These are phyloP conservation scores for Trichoderma atroviride DNA, from an alignment of 2,329 filamentous ascomycete species.

Conservation along the genomic window DNA sequence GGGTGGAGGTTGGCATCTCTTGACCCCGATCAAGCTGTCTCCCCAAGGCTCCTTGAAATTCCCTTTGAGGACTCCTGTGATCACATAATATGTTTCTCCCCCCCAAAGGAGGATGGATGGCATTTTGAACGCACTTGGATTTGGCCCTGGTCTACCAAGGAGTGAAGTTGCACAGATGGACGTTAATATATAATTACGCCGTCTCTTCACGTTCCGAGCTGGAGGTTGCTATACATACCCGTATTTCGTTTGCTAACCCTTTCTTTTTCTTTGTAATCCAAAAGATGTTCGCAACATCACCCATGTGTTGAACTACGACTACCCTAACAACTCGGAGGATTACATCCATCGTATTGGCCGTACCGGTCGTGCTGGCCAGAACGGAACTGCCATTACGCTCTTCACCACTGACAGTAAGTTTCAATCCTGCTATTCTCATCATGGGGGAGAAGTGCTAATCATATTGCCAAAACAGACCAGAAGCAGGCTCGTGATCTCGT, in stretches of 20 bases:
- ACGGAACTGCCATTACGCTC: conserved; percentile 94
- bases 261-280: conserved; percentile 41
- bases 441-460: conserved; percentile 40
- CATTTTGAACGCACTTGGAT: conserved; percentile 60
- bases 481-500: conserved; percentile 98
- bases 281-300: conserved; percentile 99
- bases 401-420: conserved; percentile 99
- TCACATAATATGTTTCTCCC: conserved; percentile 49
- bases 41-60: conserved; percentile 58
- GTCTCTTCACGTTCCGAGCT: conserved; percentile 53
- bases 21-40: conserved; percentile 72
- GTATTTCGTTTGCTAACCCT: conserved; percentile 73
- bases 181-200: conserved; percentile 50
- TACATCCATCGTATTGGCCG: conserved; percentile 97
- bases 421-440: neutral
- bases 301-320: conserved; percentile 99
- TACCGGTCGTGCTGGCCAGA: conserved; percentile 92
- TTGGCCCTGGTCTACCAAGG: conserved; percentile 58
- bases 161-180: conserved; percentile 56
- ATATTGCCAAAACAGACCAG: conserved; percentile 59
- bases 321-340: conserved; percentile 98
- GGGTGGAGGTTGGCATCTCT: conserved; percentile 74
- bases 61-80: conserved; percentile 56
- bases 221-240: conserved; percentile 62
- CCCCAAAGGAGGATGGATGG: conserved; percentile 46